Base-by-base conservation (phyloP, 371 early-diverging fungal genomes). In the Mortierella polycephala region DNA sequence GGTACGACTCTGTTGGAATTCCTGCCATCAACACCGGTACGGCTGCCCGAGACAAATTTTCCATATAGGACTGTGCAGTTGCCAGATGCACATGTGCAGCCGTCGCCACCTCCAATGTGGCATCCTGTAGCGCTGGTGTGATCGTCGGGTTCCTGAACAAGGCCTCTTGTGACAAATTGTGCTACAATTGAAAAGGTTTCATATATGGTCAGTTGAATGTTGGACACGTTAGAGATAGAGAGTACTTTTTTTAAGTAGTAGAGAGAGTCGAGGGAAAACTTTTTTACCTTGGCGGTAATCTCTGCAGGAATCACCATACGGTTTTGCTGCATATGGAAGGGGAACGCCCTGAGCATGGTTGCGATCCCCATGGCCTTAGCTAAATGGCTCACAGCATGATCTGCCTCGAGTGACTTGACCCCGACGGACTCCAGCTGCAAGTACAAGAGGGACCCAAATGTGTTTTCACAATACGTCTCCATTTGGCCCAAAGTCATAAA, bases 351-450 rank as follows among this genome's bases (percentile, higher is more conserved):
- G 42, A 95, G 72, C 71, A 93, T 85, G 14, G 92, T 92, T 5
- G 91, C 73, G 16, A 97, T 93, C 9, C 95, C 95, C 59, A 89
- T 87, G 56, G 96, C 93, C 68, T 97, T 94, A 39, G 97, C 97
- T 51, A 96, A 85, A 74, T 96, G 96, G 60, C 94, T 92, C 3
- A 95, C 94, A 1, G 92, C 93, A 83, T 97, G 96, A 82, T 98
- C 97, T 0, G 95, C 93, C 60, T 94, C 88, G 40, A 92, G 86
- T 70, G 94, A 90, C 39, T 89, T 85, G 39, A 97, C 83, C 7
- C 96, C 95, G 10, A 96, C 84, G 0, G 94, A 89, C 79, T 98
- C 96, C 30, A 96, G 85, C 57, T 95, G 94, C 53, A 96, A 85
- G 79, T 98, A 96, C 42, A 97, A 76, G 60, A 96, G 59, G 20